Evolutionary conservation across 495 filamentous ascomycete genomes (phyloP).

Genomic region (Talaromyces trachyspermus): DNA sequence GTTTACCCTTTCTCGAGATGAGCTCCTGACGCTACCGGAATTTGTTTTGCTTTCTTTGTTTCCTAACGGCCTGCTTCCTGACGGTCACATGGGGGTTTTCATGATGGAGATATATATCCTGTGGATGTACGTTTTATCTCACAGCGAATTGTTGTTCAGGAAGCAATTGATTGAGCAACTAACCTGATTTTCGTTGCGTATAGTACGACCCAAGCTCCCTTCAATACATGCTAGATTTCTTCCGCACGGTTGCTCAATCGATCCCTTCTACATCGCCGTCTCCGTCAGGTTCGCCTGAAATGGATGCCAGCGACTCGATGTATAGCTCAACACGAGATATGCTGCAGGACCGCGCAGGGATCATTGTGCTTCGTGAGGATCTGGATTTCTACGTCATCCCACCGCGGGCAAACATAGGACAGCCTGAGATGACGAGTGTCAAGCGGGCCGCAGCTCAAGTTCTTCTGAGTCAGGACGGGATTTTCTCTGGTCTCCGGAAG

Average conservation of each 20-base stretch:
- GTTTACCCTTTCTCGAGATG: slow-evolving; percentile 89
- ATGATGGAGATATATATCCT: slow-evolving; percentile 88
- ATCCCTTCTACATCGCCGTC: slow-evolving; percentile 68
- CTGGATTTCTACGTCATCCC: slow-evolving; percentile 97
- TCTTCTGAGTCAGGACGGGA: slow-evolving; percentile 83
- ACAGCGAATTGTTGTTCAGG: slow-evolving; percentile 13
- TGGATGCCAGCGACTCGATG: slow-evolving; percentile 61
- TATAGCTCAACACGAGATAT: slow-evolving; percentile 64
- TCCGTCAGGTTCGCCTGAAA: slow-evolving; percentile 50
- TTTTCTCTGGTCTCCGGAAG: slow-evolving; percentile 89
- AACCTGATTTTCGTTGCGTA: slow-evolving; percentile 19
- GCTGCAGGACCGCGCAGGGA: slow-evolving; percentile 85
- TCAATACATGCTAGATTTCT: slow-evolving; percentile 99
- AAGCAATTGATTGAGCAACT: too few species aligned
- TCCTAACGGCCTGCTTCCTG: slow-evolving; percentile 93
- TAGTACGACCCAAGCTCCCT: slow-evolving; percentile 95
- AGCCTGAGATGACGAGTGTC: slow-evolving; percentile 89
- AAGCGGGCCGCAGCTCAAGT: slow-evolving; percentile 89
- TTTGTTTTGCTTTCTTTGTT: slow-evolving; percentile 98
- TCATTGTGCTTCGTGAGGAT: slow-evolving; percentile 95
- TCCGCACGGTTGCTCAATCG: slow-evolving; percentile 87
- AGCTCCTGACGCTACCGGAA: slow-evolving; percentile 89
- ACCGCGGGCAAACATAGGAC: slow-evolving; percentile 74
- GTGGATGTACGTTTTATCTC: slow-evolving; percentile 71
- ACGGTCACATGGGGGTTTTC: slow-evolving; percentile 93